Base-by-base conservation (phyloP, 768 basidiomycete species). In the Chalciporus piperatus region DNA sequence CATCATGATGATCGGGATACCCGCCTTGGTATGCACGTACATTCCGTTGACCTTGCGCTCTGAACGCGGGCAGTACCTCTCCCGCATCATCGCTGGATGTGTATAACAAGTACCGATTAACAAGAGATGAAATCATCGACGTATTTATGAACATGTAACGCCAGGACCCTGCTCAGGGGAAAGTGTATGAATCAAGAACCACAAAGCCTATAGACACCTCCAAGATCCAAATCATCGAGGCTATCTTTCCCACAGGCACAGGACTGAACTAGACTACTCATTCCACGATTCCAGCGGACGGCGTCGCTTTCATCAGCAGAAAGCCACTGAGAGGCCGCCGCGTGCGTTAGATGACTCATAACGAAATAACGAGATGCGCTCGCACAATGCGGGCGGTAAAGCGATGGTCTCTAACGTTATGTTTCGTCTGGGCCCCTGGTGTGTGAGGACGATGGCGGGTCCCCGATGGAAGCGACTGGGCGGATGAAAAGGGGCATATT, bases 401-500 rank as follows among this genome's bases (percentile, higher is more conserved):
- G 38, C 37, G 19, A 3, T 16, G 9, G 20, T 33, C 17, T 43
- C 30, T 68, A 47, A 57, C 28, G 59, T 67, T 42, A 67, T 27
- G 48, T 55, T 50, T 54, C 44, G 43, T 25, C 35, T 48, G 47
- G 46, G 41, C 47, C 40, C 22, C 35, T 47, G 48, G 19, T 54
- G 48, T 40, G 50, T 41, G 47, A 11, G 20, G 40, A 48, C 52
- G 49, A 41, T 46, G 50, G 42, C 44, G 35, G 41, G 37, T 33
- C 54, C 25, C 46, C 42, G 54, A 42, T 58, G 42, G 35, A 27
- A 45, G 45, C 59, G 25, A 68, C 56, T 17, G 68, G 71, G 30
- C 72, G 73, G 56, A 81, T 69, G 55, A 74, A 71, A 56, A 85
- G 68, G 45, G 83, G 83, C 79, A 83, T 81, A 67, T 79, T 82